phyloP scores from a whole-genome alignment of 1,284 basidiomycete genomes.

The Gymnopus androsaceus region DNA sequence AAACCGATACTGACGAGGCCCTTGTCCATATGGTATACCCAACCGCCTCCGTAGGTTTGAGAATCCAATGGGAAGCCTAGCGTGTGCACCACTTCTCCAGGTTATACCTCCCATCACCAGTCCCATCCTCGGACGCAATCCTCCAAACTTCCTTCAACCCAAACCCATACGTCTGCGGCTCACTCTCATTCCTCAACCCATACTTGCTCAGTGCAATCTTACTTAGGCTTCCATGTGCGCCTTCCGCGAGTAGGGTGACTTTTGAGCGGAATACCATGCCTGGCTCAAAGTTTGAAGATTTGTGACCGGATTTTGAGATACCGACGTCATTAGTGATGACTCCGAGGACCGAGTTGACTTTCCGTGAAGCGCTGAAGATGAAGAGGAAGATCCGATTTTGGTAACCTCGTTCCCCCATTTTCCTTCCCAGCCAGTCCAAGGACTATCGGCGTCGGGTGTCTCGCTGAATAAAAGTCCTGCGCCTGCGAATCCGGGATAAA shows the following conservation, averaged over 20 bases:
- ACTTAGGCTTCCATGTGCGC: slow-evolving; percentile 90
- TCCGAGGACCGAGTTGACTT: slow-evolving; percentile 71
- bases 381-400: slow-evolving; percentile 10
- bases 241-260: slow-evolving; percentile 94
- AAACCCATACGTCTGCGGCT: slow-evolving; percentile 96
- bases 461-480: slow-evolving; percentile 79
- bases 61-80: slow-evolving; percentile 91
- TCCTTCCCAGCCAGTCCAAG: slow-evolving; percentile 29
- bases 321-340: slow-evolving; percentile 96
- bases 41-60: slow-evolving; percentile 92
- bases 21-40: slow-evolving; percentile 95
- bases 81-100: slow-evolving; percentile 91
- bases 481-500: slow-evolving; percentile 96
- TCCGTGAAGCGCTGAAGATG: slow-evolving; percentile 3
- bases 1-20: slow-evolving; percentile 90
- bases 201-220: slow-evolving; percentile 84
- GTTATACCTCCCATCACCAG: slow-evolving; percentile 31
- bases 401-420: slow-evolving; percentile 21
- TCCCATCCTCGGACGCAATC: slow-evolving; percentile 49
- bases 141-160: slow-evolving; percentile 99
- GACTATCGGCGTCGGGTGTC: slow-evolving; percentile 40
- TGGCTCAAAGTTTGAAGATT: slow-evolving; percentile 85
- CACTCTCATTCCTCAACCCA: slow-evolving; percentile 73
- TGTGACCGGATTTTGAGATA: slow-evolving; percentile 74
- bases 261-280: slow-evolving; percentile 97